Evolutionary conservation across 2,329 filamentous ascomycete genomes (phyloP), one percentile per base, ranked within the genome.

Genomic region (Fusarium albidum): DNA sequence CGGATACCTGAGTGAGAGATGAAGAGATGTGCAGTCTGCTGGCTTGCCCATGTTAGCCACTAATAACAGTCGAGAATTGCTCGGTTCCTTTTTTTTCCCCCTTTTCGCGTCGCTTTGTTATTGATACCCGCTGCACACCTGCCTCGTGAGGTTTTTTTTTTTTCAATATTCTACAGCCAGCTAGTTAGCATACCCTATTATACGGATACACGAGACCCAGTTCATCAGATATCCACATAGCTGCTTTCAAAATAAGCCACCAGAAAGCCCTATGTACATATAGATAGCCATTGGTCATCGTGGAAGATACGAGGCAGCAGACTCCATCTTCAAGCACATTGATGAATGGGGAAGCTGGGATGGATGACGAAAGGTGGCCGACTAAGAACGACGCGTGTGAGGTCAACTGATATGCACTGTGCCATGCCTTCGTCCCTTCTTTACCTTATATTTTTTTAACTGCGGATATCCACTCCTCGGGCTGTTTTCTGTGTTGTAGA

Each of bases 171-270:
- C 31, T 31, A 21, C 15, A 17, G 42, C 34, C 29, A 44, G 42
- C 42, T 26, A 17, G 42, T 44, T 18, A 44, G 42, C 42, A 34
- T 14, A 21, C 21, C 21, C 7, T 21, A 7, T 21, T 21, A 17
- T 10, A n/a, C n/a, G n/a, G n/a, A n/a, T n/a, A 26, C 12, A 44
- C 13, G 17, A 46, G 26, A 31, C 25, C 43, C 43, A 46, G 29
- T 13, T 29, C 25, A 7, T n/a, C n/a, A 46, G 10, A 38, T 17
- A 46, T 46, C 43, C 33, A 38, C 43, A 46, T 9, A 18, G 26
- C 43, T 14, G 21, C 26, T 29, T 46, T 15, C 33, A 46, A 46
- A 14, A 25, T 31, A 33, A 38, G 43, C 33, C 17, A 33, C 39
- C 34, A 47, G 44, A 33, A 47, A 31, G 26, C 7, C 21, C 21